A percentile compares a stretch with the other conserved stretches of the same genome.
These are phyloP conservation scores for Fragilariopsis cylindrus DNA, from an alignment of 108 stramenopile species.

Conservation along the genomic window DNA sequence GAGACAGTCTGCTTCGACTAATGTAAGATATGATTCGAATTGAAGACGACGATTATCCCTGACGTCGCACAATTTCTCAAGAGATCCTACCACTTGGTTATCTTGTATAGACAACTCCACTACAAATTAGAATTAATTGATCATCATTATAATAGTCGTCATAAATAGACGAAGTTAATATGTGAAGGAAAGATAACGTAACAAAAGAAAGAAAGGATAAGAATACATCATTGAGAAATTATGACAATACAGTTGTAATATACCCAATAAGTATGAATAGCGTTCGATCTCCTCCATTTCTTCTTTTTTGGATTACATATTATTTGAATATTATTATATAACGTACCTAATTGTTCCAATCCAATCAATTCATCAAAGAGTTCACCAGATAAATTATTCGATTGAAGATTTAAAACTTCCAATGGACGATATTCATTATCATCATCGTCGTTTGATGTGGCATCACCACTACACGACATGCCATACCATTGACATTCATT, in stretches of 20 bases:
- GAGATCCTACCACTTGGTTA: conserved; percentile 37
- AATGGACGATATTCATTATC: conserved; percentile 26
- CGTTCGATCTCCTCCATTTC: too few relatives aligned
- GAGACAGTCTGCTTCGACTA: conserved; percentile 31
- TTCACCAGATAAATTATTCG: conserved; percentile 41
- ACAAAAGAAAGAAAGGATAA: background rate
- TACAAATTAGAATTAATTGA: background rate
- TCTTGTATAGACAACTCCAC: conserved; percentile 33
- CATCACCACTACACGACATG: conserved; percentile 34
- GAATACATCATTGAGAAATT: background rate
- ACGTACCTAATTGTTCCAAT: conserved; percentile 36
- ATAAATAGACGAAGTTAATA: too few relatives aligned
- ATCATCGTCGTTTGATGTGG: background rate
- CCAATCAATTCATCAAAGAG: conserved; percentile 41
- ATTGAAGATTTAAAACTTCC: conserved; percentile 25
- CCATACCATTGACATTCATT: conserved; percentile 70
- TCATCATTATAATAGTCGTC: too few relatives aligned
- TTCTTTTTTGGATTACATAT: background rate
- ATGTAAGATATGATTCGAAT: conserved; percentile 27
- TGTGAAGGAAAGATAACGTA: too few relatives aligned
- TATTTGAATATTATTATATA: background rate
- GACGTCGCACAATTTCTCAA: conserved; percentile 36
- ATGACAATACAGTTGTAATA: too few relatives aligned
- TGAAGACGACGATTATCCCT: conserved; percentile 18
- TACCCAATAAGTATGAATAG: too few relatives aligned